Percentiles rank a stretch among this genome's conserved stretches.
Conservation (phyloP, 805 yeast species). For the Nakazawaea laoshanensis region DNA sequence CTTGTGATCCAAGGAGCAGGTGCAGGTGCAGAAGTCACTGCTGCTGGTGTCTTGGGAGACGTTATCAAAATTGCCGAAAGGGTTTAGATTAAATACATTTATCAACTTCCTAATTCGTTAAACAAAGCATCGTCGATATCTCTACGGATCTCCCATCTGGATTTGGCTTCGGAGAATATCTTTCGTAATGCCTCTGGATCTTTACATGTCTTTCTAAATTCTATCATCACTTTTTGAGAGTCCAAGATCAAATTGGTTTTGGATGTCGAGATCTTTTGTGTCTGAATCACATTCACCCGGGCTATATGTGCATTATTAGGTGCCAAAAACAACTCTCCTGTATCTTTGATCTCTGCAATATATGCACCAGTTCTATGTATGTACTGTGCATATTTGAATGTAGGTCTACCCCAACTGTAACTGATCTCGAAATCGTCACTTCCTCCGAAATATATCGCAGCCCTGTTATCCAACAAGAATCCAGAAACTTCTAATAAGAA, state of each 20-base stretch:
- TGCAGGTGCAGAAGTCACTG: constrained; percentile 65
- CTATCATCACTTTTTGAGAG: constrained; percentile 67
- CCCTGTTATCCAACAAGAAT: constrained; percentile 74
- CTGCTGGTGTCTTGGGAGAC: constrained; percentile 87
- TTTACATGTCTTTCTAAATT: constrained; percentile 56
- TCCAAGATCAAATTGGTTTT: constrained; percentile 33
- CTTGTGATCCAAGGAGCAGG: constrained; percentile 98
- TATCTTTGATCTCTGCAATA: constrained; percentile 76
- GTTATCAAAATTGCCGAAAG: constrained; percentile 88
- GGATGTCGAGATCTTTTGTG: constrained; percentile 1
- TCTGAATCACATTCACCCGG: constrained; percentile 44
- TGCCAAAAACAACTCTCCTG: constrained; percentile 72
- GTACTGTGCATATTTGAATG: constrained; percentile 77
- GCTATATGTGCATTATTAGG: constrained; percentile 83
- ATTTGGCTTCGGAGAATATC: constrained; percentile 53
- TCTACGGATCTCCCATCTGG: constrained; percentile 30
- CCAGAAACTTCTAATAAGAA: constrained; percentile 62
- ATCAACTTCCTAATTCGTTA: constrained; percentile 5
- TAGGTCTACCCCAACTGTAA: constrained; percentile 90
- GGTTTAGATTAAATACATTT: constrained; percentile 30
- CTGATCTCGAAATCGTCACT: constrained; percentile 41
- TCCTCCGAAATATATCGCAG: constrained; percentile 53
- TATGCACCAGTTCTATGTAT: constrained; percentile 86
- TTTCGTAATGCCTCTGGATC: constrained; percentile 36
- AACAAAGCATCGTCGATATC: constrained; percentile 20